Evolutionary conservation across 2,329 filamentous ascomycete species (phyloP).

Genomic region (Stachybotrys echinatus): DNA sequence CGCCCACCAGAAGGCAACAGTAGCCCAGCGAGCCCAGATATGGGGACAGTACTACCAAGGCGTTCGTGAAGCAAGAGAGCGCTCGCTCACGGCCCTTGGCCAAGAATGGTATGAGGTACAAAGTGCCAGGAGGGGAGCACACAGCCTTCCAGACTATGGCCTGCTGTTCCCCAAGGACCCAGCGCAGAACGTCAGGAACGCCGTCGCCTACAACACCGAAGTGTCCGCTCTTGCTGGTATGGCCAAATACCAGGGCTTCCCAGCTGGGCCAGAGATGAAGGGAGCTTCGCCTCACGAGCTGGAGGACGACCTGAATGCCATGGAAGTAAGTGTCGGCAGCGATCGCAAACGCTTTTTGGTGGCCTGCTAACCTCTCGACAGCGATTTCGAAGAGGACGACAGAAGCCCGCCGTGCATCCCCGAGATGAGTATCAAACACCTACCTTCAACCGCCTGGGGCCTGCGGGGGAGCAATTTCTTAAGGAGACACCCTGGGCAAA

Average conservation of each 20-base stretch:
- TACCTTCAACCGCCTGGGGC: slow-evolving; percentile 46
- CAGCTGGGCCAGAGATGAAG: slow-evolving; percentile 81
- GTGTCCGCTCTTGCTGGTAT: slow-evolving; percentile 87
- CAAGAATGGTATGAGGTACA: slow-evolving; percentile 92
- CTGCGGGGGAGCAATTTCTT: slow-evolving; percentile 79
- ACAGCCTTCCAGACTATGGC: slow-evolving; percentile 75
- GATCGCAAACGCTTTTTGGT: slow-evolving; percentile 2
- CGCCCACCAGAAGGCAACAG: slow-evolving; percentile 66
- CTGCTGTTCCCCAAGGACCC: slow-evolving; percentile 74
- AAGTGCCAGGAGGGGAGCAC: slow-evolving; percentile 76
- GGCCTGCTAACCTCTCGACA: slow-evolving; percentile 16
- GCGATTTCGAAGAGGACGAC: slow-evolving; percentile 27
- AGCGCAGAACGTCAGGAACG: slow-evolving; percentile 74
- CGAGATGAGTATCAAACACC: slow-evolving; percentile 44
- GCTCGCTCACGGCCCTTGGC: slow-evolving; percentile 72
- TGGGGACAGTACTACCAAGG: slow-evolving; percentile 89
- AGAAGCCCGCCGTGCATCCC: slow-evolving; percentile 33
- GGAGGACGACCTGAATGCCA: slow-evolving; percentile 82
- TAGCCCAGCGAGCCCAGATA: slow-evolving; percentile 79
- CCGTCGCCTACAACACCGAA: slow-evolving; percentile 89
- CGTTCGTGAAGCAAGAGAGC: slow-evolving; percentile 76
- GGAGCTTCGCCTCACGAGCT: slow-evolving; percentile 68
- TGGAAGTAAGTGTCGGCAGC: slow-evolving; percentile 56
- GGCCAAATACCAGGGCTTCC: slow-evolving; percentile 94
- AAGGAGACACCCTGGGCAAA: slow-evolving; percentile 92